A percentile compares a stretch with the other conserved stretches of the same genome.
Conservation (phyloP, 23 red algal genomes). For the Chondrus crispus region DNA sequence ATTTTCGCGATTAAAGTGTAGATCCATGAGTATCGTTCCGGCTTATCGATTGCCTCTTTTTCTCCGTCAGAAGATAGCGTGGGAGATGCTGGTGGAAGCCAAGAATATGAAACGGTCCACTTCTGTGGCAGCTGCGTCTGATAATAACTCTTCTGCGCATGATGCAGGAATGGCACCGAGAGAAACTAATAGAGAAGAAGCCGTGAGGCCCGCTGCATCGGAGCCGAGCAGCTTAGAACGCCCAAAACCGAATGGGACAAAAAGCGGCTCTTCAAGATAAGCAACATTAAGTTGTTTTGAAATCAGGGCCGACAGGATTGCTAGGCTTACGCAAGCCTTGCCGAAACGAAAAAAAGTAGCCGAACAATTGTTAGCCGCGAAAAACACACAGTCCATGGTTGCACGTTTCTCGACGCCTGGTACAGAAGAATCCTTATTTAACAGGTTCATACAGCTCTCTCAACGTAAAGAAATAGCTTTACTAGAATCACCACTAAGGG, state of each 20-base stretch:
- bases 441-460: too few relatives aligned
- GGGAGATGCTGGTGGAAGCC: not conserved
- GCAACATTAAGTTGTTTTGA: not conserved
- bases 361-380: not conserved
- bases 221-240: too few relatives aligned
- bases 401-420: not conserved
- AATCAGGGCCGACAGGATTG: not conserved
- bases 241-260: not conserved
- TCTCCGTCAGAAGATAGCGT: not conserved
- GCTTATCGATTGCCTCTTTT: not conserved
- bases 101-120: too few relatives aligned
- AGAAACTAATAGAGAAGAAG: too few relatives aligned
- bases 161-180: too few relatives aligned
- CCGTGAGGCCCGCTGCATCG: too few relatives aligned
- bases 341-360: not conserved
- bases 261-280: not conserved
- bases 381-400: not conserved
- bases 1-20: not conserved
- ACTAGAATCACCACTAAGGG: too few relatives aligned
- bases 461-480: too few relatives aligned
- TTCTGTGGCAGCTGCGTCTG: too few relatives aligned
- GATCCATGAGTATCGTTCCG: slow-evolving; percentile 13
- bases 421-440: not conserved
- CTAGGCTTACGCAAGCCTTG: not conserved
- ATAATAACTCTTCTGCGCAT: too few relatives aligned